Base-by-base conservation (phyloP, 768 basidiomycete species). In the Russula foetens region DNA sequence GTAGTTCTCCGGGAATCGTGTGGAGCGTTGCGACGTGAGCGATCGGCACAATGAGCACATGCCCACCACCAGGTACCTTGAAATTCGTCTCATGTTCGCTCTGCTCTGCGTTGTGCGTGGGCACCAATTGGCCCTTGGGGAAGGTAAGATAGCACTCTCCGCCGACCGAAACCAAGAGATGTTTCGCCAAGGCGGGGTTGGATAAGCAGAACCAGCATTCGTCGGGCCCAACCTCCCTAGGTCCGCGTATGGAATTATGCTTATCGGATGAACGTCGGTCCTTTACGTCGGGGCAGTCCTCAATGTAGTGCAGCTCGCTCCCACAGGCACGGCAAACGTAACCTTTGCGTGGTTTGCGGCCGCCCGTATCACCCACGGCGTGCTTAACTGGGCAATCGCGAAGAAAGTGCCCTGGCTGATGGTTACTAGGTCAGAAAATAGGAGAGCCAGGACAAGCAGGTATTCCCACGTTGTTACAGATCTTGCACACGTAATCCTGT, bases 151-250 rank as follows among this genome's bases (percentile, higher is more conserved):
- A 99, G 69, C 91, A 92, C 72, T 99, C 97, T 7, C 79, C 72
- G 15, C 95, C 97, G 69, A 99, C 97, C 0, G 91, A 85, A 33
- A 94, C 90, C 64, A 99, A 95, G 63, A 98, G 83, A 69, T 98
- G 92, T 75, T 98, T 99, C 59, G 91, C 87, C 41, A 98, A 77
- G 66, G 84, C 86, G 1, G 96, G 95, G 70, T 98, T 98, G 44
- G 92, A 95, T 55, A 99, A 73, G 71, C 97, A 99, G 76, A 99
- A 98, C 96, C 96, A 98, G 73, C 96, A 98, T 71, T 94, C 90
- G 58, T 90, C 90, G 66, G 92, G 88, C 59, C 78, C 82, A 56
- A 95, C 91, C 70, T 93, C 92, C 73, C 84, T 94, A 44, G 81
- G 86, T 31, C 76, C 82, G 49, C 78, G 80, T 67, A 72, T 77